These are phyloP conservation scores for Aspergillus sp. DNA, from an alignment of 2,329 filamentous ascomycete species.

Conservation along the genomic window DNA sequence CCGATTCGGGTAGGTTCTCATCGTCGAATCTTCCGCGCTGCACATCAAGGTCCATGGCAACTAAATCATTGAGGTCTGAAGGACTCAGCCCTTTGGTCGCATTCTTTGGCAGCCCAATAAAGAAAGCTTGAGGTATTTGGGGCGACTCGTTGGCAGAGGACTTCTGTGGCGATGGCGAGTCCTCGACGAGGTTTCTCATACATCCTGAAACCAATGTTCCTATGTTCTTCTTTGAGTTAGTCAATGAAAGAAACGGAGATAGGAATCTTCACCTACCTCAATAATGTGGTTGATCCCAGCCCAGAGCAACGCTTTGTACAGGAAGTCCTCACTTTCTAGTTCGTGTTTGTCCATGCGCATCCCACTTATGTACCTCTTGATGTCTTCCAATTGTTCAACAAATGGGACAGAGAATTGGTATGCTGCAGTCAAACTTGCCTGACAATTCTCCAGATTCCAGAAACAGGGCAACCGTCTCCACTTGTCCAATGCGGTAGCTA, in stretches of 20 bases:
- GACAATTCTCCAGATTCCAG: background rate
- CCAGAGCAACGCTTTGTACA: background rate
- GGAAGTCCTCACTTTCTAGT: background rate
- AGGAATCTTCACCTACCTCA: background rate
- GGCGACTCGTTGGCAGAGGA: background rate
- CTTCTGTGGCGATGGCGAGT: background rate
- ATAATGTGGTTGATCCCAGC: background rate
- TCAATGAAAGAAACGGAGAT: fast-evolving
- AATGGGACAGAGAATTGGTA: background rate
- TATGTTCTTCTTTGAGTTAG: background rate
- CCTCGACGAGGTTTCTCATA: background rate
- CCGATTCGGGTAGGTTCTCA: background rate
- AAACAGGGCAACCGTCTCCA: background rate
- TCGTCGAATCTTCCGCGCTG: background rate
- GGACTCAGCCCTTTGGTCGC: background rate
- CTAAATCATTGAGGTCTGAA: background rate
- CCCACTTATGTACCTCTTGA: background rate
- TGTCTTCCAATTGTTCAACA: background rate
- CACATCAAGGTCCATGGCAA: background rate
- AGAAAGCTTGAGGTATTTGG: background rate
- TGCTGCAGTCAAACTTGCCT: background rate
- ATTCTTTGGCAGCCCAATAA: background rate
- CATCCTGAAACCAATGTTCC: background rate
- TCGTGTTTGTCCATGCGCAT: background rate
- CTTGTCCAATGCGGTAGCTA: background rate